phyloP scores from a whole-genome alignment of 2,329 filamentous ascomycete species.

The Plectosphaerella sp. region DNA sequence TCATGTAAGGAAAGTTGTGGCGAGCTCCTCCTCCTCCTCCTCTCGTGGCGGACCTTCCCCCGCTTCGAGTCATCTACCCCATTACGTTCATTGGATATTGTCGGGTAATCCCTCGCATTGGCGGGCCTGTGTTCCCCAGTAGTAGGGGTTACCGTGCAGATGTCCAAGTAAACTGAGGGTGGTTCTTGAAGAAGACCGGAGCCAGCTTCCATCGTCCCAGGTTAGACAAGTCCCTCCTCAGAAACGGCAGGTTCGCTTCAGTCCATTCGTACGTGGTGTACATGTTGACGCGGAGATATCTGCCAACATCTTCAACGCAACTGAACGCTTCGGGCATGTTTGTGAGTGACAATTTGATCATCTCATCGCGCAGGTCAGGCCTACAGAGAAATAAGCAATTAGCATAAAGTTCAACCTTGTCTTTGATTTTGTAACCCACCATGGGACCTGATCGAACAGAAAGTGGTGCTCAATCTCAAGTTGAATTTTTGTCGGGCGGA shows the following conservation, averaged over 20 bases:
- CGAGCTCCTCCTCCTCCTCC: too few species aligned
- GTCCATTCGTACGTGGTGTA: neutral
- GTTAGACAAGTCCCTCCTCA: neutral
- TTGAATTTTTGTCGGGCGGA: neutral
- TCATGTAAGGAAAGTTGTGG: too few species aligned
- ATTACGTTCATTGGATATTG: too few species aligned
- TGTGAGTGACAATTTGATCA: neutral
- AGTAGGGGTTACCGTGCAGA: neutral
- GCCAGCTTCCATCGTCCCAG: neutral
- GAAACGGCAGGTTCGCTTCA: conserved; percentile 1
- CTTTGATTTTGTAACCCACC: neutral
- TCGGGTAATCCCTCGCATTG: too few species aligned
- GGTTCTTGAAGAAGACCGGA: neutral
- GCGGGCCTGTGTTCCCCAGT: too few species aligned
- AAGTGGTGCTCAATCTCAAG: neutral
- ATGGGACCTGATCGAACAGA: neutral
- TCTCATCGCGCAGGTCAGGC: neutral
- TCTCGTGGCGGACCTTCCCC: too few species aligned
- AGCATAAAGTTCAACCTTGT: too few species aligned
- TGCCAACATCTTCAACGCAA: neutral
- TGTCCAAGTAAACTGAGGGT: neutral
- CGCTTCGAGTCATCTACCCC: too few species aligned
- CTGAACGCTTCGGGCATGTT: neutral
- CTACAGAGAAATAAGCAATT: neutral
- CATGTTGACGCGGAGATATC: neutral